Evolutionary conservation across 1,284 basidiomycete genomes (phyloP).

Genomic region (Puccinia polysora): DNA sequence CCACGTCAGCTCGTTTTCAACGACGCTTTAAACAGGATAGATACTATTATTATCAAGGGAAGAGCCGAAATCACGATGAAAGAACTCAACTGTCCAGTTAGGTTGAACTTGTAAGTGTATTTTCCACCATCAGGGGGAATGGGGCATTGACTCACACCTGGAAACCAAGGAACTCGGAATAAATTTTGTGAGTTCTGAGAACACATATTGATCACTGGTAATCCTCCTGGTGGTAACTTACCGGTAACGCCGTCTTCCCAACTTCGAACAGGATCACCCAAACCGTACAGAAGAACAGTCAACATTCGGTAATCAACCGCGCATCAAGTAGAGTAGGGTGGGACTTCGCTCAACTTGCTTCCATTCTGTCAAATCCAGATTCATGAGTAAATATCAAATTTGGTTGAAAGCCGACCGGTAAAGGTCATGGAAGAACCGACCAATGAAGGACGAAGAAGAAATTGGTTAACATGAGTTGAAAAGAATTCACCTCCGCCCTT

Average conservation of each 20-base stretch:
- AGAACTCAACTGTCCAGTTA: slow-evolving; percentile 53
- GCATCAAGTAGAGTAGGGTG: background rate
- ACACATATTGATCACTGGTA: background rate
- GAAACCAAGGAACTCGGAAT: background rate
- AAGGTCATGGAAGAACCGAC: background rate
- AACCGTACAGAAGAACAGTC: background rate
- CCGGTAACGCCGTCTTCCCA: slow-evolving; percentile 57
- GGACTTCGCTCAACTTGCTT: slow-evolving; percentile 8
- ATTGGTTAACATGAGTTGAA: background rate
- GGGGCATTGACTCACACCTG: slow-evolving; percentile 57
- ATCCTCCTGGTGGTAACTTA: slow-evolving; percentile 32
- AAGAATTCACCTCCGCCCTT: background rate
- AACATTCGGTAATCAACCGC: background rate
- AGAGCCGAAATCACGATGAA: slow-evolving; percentile 57
- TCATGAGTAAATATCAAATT: background rate
- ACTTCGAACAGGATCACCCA: background rate
- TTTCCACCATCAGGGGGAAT: slow-evolving; percentile 55
- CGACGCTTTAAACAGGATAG: no score
- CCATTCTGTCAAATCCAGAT: slow-evolving; percentile 8
- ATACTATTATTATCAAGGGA: slow-evolving; percentile 9
- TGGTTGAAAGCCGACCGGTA: background rate
- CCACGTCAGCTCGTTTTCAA: background rate
- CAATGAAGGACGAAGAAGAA: background rate
- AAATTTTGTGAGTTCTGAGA: background rate
- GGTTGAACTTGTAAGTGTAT: slow-evolving; percentile 59